phyloP scores from a whole-genome alignment of 495 filamentous ascomycete species.

The Halenospora varia region DNA sequence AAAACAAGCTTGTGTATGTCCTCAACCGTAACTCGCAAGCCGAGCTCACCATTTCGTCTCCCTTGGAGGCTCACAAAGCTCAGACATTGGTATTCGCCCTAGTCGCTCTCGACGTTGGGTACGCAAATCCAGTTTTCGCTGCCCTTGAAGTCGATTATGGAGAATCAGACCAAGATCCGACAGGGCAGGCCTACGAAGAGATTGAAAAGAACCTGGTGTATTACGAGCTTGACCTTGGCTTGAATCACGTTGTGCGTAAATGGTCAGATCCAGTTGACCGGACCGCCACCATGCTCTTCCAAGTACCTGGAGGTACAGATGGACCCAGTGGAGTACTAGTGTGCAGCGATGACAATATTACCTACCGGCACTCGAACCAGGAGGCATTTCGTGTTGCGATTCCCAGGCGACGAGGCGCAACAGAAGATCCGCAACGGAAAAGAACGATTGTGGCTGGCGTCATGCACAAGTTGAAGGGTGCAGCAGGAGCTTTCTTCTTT shows the following conservation, averaged over 20 bases:
- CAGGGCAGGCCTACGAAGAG: slow-evolving; percentile 75
- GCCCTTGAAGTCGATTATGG: slow-evolving; percentile 91
- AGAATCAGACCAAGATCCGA: slow-evolving; percentile 86
- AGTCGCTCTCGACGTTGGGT: slow-evolving; percentile 85
- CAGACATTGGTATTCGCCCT: slow-evolving; percentile 87
- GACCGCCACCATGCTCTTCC: slow-evolving; percentile 84
- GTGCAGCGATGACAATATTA: slow-evolving; percentile 90
- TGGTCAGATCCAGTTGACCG: slow-evolving; percentile 94
- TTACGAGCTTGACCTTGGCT: slow-evolving; percentile 92
- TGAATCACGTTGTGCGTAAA: slow-evolving; percentile 95
- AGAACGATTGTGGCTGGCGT: slow-evolving; percentile 81
- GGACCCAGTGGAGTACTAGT: slow-evolving; percentile 93
- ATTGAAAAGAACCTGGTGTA: slow-evolving; percentile 90
- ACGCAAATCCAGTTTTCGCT: slow-evolving; percentile 95
- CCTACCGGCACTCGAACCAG: slow-evolving; percentile 91
- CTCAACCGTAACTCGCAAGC: slow-evolving; percentile 92
- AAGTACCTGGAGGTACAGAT: slow-evolving; percentile 91
- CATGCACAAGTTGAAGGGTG: slow-evolving; percentile 94
- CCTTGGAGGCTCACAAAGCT: slow-evolving; percentile 95
- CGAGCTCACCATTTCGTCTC: slow-evolving; percentile 93
- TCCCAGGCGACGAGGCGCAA: slow-evolving; percentile 76
- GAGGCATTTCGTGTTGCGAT: slow-evolving; percentile 85
- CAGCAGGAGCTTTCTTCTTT: slow-evolving; percentile 83
- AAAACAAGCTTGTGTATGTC: slow-evolving; percentile 99
- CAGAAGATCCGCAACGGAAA: slow-evolving; percentile 90